phyloP scores from a whole-genome alignment of 257 asterid genomes.

The Solanum pinnatisectum region DNA sequence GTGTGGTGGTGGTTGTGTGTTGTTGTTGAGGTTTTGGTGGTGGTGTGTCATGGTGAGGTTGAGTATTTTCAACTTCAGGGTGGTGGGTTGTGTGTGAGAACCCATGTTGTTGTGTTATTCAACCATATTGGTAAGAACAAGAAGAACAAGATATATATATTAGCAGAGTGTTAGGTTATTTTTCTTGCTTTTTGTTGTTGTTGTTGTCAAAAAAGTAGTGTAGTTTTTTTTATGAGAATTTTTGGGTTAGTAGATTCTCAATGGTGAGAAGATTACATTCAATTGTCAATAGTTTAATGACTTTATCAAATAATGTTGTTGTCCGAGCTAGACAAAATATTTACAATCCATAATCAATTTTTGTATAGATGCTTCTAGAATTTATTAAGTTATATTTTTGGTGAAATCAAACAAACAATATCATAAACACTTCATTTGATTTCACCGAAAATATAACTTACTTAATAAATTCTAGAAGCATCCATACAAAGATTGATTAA shows the following conservation, averaged over 20 bases:
- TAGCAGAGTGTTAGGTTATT: too few relatives aligned
- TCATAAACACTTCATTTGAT: too few relatives aligned
- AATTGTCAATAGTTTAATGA: neutral
- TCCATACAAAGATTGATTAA: neutral
- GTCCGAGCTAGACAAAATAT: neutral
- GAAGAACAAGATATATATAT: too few relatives aligned
- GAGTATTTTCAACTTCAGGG: neutral
- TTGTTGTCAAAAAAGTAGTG: neutral
- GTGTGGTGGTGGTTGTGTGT: too few relatives aligned
- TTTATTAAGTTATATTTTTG: neutral
- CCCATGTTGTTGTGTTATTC: neutral
- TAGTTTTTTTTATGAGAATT: neutral
- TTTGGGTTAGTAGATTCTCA: neutral
- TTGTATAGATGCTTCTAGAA: neutral
- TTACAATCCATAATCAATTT: neutral
- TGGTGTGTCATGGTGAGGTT: neutral
- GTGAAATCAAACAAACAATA: neutral
- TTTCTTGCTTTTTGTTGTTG: too few relatives aligned
- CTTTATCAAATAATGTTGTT: neutral
- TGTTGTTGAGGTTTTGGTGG: too few relatives aligned
- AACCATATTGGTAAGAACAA: too few relatives aligned
- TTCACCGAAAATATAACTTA: neutral
- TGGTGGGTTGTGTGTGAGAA: neutral
- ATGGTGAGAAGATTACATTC: neutral
- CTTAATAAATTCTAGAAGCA: neutral